Evolutionary conservation across 2,329 filamentous ascomycete species (phyloP).

Genomic region (Chaetomium sp.): DNA sequence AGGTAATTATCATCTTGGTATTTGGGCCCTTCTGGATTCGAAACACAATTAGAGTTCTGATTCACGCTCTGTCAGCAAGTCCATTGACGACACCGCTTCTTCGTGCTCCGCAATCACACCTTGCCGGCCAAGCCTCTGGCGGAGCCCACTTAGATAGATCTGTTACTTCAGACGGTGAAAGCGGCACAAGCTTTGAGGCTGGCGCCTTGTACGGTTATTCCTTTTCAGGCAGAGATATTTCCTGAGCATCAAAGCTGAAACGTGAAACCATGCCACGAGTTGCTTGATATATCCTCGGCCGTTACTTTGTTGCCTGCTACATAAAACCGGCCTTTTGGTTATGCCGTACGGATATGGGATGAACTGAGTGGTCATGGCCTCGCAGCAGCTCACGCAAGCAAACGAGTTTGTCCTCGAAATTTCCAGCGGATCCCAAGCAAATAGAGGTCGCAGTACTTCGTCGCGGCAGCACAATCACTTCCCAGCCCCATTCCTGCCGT

Average conservation of each 20-base stretch:
- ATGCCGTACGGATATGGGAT: too few relatives aligned
- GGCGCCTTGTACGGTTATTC: background rate
- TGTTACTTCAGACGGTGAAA: background rate
- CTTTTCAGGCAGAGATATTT: slow-evolving; percentile 15
- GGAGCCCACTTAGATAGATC: background rate
- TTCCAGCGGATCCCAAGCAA: too few relatives aligned
- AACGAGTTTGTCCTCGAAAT: too few relatives aligned
- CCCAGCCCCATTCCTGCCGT: background rate
- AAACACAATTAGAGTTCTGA: background rate
- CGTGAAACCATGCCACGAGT: slow-evolving; percentile 3
- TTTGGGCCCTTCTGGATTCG: background rate
- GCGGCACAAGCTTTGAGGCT: slow-evolving; percentile 1
- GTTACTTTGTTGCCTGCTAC: slow-evolving; percentile 4
- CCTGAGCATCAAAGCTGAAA: slow-evolving; percentile 1
- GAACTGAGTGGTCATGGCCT: too few relatives aligned
- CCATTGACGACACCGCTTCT: background rate
- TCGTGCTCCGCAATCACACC: background rate
- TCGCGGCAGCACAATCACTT: too few relatives aligned
- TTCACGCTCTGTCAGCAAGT: slow-evolving; percentile 5
- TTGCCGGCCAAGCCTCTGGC: background rate
- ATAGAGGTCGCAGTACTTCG: too few relatives aligned
- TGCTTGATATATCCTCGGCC: slow-evolving; percentile 1
- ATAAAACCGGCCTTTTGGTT: background rate
- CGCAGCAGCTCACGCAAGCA: too few relatives aligned
- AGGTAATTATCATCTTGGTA: background rate